Conservation (phyloP, 2,329 filamentous ascomycete species). For the Fusarium albosuccineum region DNA sequence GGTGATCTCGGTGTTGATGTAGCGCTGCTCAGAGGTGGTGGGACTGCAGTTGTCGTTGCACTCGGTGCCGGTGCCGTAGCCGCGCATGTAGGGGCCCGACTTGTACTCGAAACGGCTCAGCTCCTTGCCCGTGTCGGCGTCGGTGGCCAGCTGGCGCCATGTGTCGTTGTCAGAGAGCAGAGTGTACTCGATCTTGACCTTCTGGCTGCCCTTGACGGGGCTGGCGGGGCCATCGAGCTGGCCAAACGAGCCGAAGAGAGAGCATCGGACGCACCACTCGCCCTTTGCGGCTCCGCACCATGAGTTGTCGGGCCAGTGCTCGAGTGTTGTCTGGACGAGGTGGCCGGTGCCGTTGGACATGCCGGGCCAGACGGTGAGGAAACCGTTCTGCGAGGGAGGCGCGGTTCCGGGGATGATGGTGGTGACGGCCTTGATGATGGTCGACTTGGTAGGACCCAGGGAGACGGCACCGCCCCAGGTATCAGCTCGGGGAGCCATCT, state of each 20-base stretch:
- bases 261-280: conserved; percentile 38
- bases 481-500: conserved; percentile 16
- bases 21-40: conserved; percentile 33
- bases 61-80: conserved; percentile 40
- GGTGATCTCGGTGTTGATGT: conserved; percentile 37
- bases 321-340: conserved; percentile 37
- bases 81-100: conserved; percentile 37
- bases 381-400: conserved; percentile 30
- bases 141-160: conserved; percentile 35
- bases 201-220: conserved; percentile 33
- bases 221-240: conserved; percentile 30
- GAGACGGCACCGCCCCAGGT: conserved; percentile 40
- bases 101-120: conserved; percentile 35
- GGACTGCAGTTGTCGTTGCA: conserved; percentile 33
- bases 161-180: conserved; percentile 39
- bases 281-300: conserved; percentile 36
- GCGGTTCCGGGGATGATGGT: conserved; percentile 33
- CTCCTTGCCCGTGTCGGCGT: conserved; percentile 30
- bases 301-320: conserved; percentile 38
- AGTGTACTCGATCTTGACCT: conserved; percentile 38
- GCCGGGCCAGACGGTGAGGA: conserved; percentile 36
- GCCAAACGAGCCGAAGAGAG: conserved; percentile 37
- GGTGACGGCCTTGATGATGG: conserved; percentile 41
- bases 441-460: conserved; percentile 37
- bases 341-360: conserved; percentile 42